Percentiles rank a stretch among this genome's conserved stretches.
phyloP scores from a whole-genome alignment of 106 monocot genomes.

The Apostasia shenzhenica region DNA sequence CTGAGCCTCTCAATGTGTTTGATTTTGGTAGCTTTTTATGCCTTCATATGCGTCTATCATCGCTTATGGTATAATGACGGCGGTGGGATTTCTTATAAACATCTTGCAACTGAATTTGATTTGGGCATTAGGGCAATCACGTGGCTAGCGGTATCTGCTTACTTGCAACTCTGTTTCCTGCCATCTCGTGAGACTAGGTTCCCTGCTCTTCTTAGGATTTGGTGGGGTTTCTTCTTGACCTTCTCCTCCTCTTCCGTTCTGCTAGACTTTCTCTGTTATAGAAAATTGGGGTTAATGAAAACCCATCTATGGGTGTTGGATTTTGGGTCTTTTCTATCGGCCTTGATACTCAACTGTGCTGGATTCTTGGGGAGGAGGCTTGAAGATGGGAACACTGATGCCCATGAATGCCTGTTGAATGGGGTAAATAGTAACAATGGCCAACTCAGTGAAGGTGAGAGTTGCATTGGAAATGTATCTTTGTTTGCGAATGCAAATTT shows the following conservation, averaged over 20 bases:
- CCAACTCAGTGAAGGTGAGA: not conserved
- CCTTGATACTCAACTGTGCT: constrained; percentile 26
- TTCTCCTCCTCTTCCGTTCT: constrained; percentile 33
- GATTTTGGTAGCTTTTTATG: constrained; percentile 23
- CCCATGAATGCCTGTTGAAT: constrained; percentile 59
- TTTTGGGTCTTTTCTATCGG: constrained; percentile 31
- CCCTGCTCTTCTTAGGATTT: constrained; percentile 45
- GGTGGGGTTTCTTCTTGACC: constrained; percentile 67
- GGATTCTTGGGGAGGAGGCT: constrained; percentile 31
- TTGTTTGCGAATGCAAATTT: constrained; percentile 42
- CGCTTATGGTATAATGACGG: constrained; percentile 18
- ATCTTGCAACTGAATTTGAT: constrained; percentile 26
- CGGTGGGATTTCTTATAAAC: constrained; percentile 15
- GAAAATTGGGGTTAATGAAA: constrained; percentile 9
- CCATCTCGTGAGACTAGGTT: constrained; percentile 27
- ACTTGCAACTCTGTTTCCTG: constrained; percentile 26
- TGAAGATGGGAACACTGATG: constrained; percentile 11
- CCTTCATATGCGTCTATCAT: constrained; percentile 28
- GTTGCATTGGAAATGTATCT: constrained; percentile 11
- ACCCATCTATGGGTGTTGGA: constrained; percentile 45
- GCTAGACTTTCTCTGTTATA: constrained; percentile 24
- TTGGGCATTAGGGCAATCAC: constrained; percentile 32
- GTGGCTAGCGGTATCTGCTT: constrained; percentile 36
- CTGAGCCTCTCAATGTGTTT: constrained; percentile 25
- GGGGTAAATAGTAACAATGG: not conserved